Evolutionary conservation across 306 rosid genomes (phyloP).

Genomic region (Macrotyloma uniflorum): DNA sequence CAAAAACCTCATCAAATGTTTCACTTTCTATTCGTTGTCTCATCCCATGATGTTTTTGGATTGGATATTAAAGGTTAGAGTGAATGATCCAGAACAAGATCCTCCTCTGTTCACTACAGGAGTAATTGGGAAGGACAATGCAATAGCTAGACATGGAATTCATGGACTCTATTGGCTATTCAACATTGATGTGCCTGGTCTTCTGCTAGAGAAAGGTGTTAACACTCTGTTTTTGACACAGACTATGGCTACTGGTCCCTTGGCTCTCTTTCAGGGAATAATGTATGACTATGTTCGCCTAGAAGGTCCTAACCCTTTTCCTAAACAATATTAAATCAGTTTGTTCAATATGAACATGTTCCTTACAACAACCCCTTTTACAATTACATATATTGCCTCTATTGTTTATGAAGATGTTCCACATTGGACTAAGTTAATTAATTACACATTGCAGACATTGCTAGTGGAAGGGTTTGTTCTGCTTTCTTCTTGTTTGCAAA

Average conservation of each 20-base stretch:
- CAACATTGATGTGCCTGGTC: constrained; percentile 51
- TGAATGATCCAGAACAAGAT: constrained; percentile 60
- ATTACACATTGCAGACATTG: not conserved
- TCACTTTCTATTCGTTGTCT: not conserved
- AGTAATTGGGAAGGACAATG: constrained; percentile 75
- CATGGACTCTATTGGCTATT: constrained; percentile 87
- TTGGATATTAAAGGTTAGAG: constrained; percentile 56
- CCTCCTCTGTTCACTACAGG: constrained; percentile 77
- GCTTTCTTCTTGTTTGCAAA: not conserved
- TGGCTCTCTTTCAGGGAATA: constrained; percentile 65
- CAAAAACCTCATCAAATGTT: too few relatives aligned
- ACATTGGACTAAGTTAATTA: not conserved
- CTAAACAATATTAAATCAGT: not conserved
- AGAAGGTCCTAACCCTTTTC: constrained; percentile 51
- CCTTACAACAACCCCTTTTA: not conserved
- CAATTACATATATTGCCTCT: not conserved
- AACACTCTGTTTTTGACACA: constrained; percentile 72
- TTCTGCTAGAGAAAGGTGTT: constrained; percentile 50
- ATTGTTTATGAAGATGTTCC: not conserved
- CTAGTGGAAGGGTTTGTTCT: too few relatives aligned
- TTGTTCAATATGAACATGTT: not conserved
- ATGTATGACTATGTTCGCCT: constrained; percentile 86
- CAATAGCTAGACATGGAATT: constrained; percentile 91
- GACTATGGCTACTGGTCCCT: constrained; percentile 52
- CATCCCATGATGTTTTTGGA: not conserved